A percentile compares a stretch with the other conserved stretches of the same genome.
phyloP scores from a whole-genome alignment of 2,329 filamentous ascomycete species.

The Ophiocordyceps polyrhachis-furcata region DNA sequence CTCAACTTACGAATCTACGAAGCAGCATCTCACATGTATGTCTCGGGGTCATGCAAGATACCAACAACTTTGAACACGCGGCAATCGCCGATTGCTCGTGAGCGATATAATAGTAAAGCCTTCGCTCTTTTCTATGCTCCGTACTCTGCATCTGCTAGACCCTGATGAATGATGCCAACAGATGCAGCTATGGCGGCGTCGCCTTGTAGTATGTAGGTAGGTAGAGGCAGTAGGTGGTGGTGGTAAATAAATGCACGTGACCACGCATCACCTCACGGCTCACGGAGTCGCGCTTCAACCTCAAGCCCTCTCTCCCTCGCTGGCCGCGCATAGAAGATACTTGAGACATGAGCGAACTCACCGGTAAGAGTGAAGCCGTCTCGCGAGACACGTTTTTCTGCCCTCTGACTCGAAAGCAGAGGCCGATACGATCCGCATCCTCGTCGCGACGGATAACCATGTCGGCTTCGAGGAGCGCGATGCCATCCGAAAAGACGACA shows the following conservation, averaged over 20 bases:
- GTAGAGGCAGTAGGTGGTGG: too few relatives aligned
- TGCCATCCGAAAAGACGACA: slow-evolving; percentile 86
- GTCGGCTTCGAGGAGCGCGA: slow-evolving; percentile 93
- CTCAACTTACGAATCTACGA: too few relatives aligned
- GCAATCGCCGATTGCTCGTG: too few relatives aligned
- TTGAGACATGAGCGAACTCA: slow-evolving; percentile 11
- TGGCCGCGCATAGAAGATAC: neutral
- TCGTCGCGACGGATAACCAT: slow-evolving; percentile 93
- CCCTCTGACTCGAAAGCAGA: slow-evolving; percentile 15
- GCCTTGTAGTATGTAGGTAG: too few relatives aligned
- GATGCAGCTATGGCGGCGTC: too few relatives aligned
- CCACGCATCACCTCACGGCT: slow-evolving; percentile 9
- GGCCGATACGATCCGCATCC: slow-evolving; percentile 79
- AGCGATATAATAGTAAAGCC: too few relatives aligned
- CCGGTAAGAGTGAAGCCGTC: slow-evolving; percentile 6
- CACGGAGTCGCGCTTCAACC: neutral
- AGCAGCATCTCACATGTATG: neutral
- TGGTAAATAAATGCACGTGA: slow-evolving; percentile 9
- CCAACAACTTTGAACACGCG: too few relatives aligned
- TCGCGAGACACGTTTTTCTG: neutral
- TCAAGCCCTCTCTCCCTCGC: neutral
- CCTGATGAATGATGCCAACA: too few relatives aligned
- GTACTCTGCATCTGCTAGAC: too few relatives aligned
- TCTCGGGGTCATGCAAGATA: neutral
- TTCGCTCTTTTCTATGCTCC: too few relatives aligned